Evolutionary conservation across 2,329 filamentous ascomycete species (phyloP).

Genomic region (Fusarium subglutinans): DNA sequence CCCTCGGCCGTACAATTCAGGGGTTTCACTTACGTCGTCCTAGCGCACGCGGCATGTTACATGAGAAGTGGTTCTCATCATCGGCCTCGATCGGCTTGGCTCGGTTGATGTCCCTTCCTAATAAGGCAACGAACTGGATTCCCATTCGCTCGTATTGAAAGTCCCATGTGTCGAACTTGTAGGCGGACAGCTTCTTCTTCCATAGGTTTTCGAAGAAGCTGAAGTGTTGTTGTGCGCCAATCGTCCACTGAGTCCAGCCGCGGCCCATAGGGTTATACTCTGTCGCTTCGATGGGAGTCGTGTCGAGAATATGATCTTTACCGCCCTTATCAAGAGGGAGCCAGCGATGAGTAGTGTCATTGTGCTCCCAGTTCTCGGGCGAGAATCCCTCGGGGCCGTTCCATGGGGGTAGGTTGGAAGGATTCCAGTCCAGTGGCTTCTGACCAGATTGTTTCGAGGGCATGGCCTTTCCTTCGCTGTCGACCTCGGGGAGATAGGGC

Average conservation of each 20-base stretch:
- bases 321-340: conserved; percentile 50
- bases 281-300: conserved; percentile 58
- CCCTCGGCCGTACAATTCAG: fast-evolving
- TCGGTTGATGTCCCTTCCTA: conserved; percentile 60
- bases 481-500: conserved; percentile 62
- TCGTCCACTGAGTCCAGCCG: conserved; percentile 59
- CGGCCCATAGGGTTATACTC: conserved; percentile 58
- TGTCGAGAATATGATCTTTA: conserved; percentile 51
- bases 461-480: conserved; percentile 29
- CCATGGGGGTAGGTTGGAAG: conserved; percentile 51
- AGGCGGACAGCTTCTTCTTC: conserved; percentile 53
- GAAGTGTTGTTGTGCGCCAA: conserved; percentile 59
- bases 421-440: conserved; percentile 48
- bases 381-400: conserved; percentile 43
- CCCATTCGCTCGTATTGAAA: conserved; percentile 61
- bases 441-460: conserved; percentile 37
- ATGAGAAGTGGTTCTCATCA: conserved; percentile 58
- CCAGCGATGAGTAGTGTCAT: conserved; percentile 60
- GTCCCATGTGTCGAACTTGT: conserved; percentile 60
- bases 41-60: conserved; percentile 50
- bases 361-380: conserved; percentile 46
- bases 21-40: conserved; percentile 44
- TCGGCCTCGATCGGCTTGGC: conserved; percentile 56
- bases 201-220: conserved; percentile 62
- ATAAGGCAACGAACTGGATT: conserved; percentile 63